Conservation (phyloP, 495 filamentous ascomycete genomes). For the Viridothelium virens region DNA sequence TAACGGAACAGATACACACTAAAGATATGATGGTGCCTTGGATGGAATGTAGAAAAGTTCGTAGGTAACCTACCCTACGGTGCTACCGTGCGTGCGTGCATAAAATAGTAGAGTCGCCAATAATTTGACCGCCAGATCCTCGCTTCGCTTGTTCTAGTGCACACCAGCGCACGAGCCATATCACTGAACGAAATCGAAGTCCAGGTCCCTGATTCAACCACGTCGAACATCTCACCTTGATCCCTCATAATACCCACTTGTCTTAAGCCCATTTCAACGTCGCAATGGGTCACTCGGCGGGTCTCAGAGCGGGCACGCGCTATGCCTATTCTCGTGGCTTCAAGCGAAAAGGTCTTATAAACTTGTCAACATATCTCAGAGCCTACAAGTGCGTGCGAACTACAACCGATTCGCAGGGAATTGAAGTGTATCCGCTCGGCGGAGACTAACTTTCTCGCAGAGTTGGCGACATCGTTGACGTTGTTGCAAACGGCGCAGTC, state of each 20-base stretch:
- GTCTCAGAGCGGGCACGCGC: conserved; percentile 90
- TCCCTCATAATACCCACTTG: background rate
- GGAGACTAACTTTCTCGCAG: conserved; percentile 40
- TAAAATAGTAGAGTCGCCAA: too few species aligned
- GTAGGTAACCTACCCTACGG: too few species aligned
- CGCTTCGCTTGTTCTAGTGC: too few species aligned
- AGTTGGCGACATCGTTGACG: conserved; percentile 95
- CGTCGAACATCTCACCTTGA: too few species aligned
- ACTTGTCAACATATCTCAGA: conserved; percentile 81
- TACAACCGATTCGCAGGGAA: background rate
- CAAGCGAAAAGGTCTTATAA: conserved; percentile 88
- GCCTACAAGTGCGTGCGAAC: conserved; percentile 65
- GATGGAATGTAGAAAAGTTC: too few species aligned
- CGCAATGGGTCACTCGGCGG: conserved; percentile 92
- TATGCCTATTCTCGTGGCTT: conserved; percentile 79
- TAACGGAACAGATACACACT: too few species aligned
- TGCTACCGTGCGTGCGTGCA: too few species aligned
- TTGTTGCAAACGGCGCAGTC: conserved; percentile 93
- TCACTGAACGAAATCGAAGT: too few species aligned
- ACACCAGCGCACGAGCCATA: too few species aligned
- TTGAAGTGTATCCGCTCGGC: conserved; percentile 20
- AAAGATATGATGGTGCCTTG: too few species aligned
- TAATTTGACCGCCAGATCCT: too few species aligned
- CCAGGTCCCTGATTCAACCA: too few species aligned
- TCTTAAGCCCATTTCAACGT: conserved; percentile 11